phyloP scores from a whole-genome alignment of 129 eudicot genomes.

The Solidago caesia region DNA sequence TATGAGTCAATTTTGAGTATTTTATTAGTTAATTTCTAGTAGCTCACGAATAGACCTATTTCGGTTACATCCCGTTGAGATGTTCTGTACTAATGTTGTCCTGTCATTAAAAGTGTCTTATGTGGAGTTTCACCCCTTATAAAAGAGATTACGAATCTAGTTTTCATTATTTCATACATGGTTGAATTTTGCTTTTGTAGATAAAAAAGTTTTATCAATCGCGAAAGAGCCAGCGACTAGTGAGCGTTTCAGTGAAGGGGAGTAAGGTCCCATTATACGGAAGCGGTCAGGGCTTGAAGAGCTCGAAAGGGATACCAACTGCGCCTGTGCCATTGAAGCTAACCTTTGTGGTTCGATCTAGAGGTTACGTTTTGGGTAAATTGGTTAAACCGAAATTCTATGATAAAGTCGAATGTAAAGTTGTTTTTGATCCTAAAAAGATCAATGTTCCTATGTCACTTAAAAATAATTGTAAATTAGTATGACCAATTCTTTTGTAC shows the following conservation, averaged over 20 bases:
- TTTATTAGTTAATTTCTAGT: no score
- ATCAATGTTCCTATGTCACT: conserved; percentile 47
- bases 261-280: conserved; percentile 79
- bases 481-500: neutral
- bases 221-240: conserved; percentile 51
- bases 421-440: conserved; percentile 53
- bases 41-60: no score
- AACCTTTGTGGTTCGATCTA: conserved; percentile 64
- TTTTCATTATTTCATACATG: neutral
- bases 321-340: conserved; percentile 62
- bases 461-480: conserved; percentile 39
- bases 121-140: no score
- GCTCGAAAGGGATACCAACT: conserved; percentile 60
- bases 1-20: no score
- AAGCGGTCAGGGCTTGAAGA: conserved; percentile 74
- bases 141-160: no score
- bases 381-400: conserved; percentile 79
- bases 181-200: conserved; percentile 37
- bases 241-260: conserved; percentile 52
- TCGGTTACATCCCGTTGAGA: no score
- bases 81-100: no score
- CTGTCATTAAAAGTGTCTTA: no score
- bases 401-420: conserved; percentile 52
- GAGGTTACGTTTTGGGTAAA: conserved; percentile 82
- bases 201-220: conserved; percentile 71